Evolutionary conservation across 2,329 filamentous ascomycete genomes (phyloP).

Genomic region (Bipolaris cookei): DNA sequence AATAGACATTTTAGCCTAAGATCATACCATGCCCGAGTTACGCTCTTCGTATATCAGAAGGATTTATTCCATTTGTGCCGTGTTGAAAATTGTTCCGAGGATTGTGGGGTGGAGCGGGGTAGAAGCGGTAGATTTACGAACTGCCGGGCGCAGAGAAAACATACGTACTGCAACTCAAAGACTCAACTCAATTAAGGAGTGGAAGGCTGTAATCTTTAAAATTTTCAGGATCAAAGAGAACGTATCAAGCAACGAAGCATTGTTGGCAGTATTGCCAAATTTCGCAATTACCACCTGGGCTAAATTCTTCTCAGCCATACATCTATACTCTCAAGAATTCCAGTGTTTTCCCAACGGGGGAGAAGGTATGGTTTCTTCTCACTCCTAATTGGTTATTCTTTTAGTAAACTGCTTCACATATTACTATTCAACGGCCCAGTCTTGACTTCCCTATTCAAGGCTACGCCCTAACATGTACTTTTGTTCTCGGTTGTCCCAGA

Average conservation of each 20-base stretch:
- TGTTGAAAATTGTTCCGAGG: background rate
- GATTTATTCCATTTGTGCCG: background rate
- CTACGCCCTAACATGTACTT: background rate
- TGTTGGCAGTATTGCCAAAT: too few species aligned
- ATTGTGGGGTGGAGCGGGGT: constrained; percentile 4
- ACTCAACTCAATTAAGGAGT: too few species aligned
- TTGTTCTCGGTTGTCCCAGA: background rate
- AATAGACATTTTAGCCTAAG: background rate
- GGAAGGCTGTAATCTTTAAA: background rate
- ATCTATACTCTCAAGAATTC: background rate
- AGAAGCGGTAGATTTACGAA: background rate
- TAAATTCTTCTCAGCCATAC: too few species aligned
- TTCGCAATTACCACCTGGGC: too few species aligned
- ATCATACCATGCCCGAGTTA: too few species aligned
- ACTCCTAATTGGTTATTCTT: background rate
- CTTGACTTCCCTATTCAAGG: too few species aligned
- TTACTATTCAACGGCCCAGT: too few species aligned
- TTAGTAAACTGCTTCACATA: background rate
- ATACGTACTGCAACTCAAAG: background rate
- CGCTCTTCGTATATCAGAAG: too few species aligned
- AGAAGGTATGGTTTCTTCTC: background rate
- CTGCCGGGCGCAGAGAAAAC: background rate
- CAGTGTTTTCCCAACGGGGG: background rate
- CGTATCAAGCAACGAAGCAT: too few species aligned
- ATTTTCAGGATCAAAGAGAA: too few species aligned